Conservation (phyloP, 768 basidiomycete genomes). For the Dictyophora rubrovolvata region DNA sequence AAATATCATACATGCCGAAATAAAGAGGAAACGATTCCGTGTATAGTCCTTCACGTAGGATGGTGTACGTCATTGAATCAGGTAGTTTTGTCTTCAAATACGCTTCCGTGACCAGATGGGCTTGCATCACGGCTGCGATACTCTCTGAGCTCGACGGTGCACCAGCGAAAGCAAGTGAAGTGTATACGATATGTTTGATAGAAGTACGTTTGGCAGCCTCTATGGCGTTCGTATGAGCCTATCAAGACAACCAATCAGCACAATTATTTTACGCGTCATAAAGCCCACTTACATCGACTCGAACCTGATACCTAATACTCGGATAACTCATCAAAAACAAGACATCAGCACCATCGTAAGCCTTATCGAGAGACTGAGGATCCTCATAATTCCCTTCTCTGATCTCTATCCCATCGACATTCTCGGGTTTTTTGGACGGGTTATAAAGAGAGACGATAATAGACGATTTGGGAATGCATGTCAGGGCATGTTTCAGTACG, state of each 20-base stretch:
- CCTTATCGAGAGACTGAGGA: constrained; percentile 21
- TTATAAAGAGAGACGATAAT: constrained; percentile 25
- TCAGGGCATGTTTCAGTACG: constrained; percentile 21
- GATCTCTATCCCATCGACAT: constrained; percentile 17
- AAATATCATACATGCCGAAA: constrained; percentile 19
- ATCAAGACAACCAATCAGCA: neutral
- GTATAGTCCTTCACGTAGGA: constrained; percentile 28
- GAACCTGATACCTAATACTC: constrained; percentile 21
- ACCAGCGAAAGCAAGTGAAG: constrained; percentile 23
- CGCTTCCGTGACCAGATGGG: constrained; percentile 24
- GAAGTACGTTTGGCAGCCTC: constrained; percentile 24
- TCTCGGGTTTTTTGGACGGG: constrained; percentile 18
- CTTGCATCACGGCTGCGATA: constrained; percentile 22
- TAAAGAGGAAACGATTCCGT: constrained; percentile 24
- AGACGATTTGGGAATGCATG: constrained; percentile 19
- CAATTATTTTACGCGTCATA: neutral
- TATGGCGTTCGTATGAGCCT: constrained; percentile 24
- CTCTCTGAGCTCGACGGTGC: constrained; percentile 12
- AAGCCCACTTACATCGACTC: constrained; percentile 11
- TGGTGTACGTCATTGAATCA: constrained; percentile 20
- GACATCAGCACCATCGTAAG: constrained; percentile 24
- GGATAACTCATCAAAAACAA: constrained; percentile 27
- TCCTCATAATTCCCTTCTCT: constrained; percentile 23
- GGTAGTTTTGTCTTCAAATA: constrained; percentile 19
- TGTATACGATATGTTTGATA: constrained; percentile 27